Conservation (phyloP, 805 yeast genomes). For the Zygoascus tannicola region DNA sequence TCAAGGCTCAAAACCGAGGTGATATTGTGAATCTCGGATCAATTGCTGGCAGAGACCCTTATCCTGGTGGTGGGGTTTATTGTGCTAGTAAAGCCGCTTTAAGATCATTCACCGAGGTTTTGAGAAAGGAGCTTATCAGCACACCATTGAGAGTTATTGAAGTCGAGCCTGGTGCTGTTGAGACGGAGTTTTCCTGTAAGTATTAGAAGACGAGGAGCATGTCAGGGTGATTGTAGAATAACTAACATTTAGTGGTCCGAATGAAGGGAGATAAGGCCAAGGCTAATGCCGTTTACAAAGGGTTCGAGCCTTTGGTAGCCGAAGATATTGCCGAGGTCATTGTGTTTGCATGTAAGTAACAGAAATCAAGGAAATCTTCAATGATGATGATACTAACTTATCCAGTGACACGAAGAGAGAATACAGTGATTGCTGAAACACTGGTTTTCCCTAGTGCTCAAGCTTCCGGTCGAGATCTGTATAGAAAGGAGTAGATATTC, state of each 20-base stretch:
- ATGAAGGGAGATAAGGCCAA: constrained; percentile 51
- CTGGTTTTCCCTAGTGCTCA: constrained; percentile 80
- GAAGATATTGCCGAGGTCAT: constrained; percentile 70
- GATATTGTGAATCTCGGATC: constrained; percentile 60
- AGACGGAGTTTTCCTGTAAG: constrained; percentile 55
- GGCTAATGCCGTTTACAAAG: constrained; percentile 58
- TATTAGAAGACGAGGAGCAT: not conserved
- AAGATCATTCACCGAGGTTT: constrained; percentile 44
- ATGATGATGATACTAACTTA: constrained; percentile 2
- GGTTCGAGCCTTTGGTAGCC: constrained; percentile 60
- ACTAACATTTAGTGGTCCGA: constrained; percentile 34
- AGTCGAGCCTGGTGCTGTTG: constrained; percentile 72
- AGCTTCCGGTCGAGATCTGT: constrained; percentile 57
- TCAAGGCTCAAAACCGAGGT: constrained; percentile 56
- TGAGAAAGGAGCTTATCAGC: constrained; percentile 64
- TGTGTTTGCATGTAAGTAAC: constrained; percentile 38
- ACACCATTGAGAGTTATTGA: constrained; percentile 65
- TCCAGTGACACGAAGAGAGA: constrained; percentile 48
- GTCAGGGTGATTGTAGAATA: too few species aligned
- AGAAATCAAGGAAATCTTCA: not conserved
- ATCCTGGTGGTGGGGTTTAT: constrained; percentile 64
- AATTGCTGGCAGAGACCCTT: constrained; percentile 62
- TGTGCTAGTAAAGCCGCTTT: constrained; percentile 62
- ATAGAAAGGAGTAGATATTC: constrained; percentile 4
- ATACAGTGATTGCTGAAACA: constrained; percentile 71